These are phyloP conservation scores for Pezicula radicicola DNA, from an alignment of 2,329 filamentous ascomycete genomes.

Conservation along the genomic window DNA sequence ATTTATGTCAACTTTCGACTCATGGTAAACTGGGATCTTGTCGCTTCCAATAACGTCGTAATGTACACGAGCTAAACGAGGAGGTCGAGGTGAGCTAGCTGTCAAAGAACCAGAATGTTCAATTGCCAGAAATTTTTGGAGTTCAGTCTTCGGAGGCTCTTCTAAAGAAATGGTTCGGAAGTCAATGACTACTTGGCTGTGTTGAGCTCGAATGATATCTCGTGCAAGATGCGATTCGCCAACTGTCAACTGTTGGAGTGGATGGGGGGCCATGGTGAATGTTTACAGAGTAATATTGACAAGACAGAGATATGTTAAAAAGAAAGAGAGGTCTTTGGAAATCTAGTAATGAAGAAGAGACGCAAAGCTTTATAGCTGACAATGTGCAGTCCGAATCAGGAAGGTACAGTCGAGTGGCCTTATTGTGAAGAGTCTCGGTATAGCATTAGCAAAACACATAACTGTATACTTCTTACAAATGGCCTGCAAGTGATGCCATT, in stretches of 20 bases:
- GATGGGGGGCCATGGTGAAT: constrained; percentile 33
- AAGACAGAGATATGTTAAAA: not conserved
- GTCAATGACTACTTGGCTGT: constrained; percentile 43
- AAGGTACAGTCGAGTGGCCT: no score
- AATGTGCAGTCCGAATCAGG: no score
- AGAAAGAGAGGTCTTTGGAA: not conserved
- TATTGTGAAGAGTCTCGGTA: no score
- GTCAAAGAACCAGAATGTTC: constrained; percentile 36
- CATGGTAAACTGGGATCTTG: constrained; percentile 49
- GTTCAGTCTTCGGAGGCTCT: constrained; percentile 49
- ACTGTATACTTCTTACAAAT: no score
- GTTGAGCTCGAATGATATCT: constrained; percentile 33
- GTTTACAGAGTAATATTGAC: not conserved
- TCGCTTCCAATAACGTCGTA: constrained; percentile 55
- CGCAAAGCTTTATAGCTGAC: no score
- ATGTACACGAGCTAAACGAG: constrained; percentile 48
- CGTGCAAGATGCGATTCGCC: constrained; percentile 50
- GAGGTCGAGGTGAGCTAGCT: constrained; percentile 37
- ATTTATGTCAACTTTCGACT: constrained; percentile 47
- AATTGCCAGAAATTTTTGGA: constrained; percentile 44
- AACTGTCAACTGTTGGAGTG: constrained; percentile 41
- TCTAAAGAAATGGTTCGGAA: constrained; percentile 59
- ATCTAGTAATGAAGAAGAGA: no score
- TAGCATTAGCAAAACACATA: no score
- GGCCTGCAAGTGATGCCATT: no score